Base-by-base conservation (phyloP, 345 rosid genomes). In the Acer negundo region DNA sequence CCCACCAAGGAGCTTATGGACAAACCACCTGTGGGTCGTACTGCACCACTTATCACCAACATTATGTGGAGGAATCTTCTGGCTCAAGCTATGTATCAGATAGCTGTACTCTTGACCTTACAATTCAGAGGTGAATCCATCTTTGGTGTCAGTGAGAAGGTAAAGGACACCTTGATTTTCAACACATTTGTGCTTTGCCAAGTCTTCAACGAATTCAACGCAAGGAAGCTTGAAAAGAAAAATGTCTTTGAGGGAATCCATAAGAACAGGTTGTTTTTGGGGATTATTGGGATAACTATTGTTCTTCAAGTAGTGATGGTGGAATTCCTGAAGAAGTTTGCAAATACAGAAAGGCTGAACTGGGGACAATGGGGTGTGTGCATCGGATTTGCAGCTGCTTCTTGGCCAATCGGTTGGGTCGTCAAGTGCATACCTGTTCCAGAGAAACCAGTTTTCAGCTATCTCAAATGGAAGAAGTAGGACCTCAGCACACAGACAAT, bases 131-230 rank as follows among this genome's bases (percentile, higher is more conserved):
- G 98, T 1, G 84, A 88, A 59, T 82, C 91, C 0, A 87, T 90
- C 7, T 89, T 94, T 69, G 77, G 75, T 0, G 91, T 89, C 55
- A 84, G 67, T 1, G 74, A 87, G 85, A 80, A 76, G 70, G 93
- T 89, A 64, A 92, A 89, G 31, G 80, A 88, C 65, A 91, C 94
- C 3, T 73, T 94, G 83, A 89, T 92, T 51, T 94, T 92, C 82
- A 94, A 94, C 55, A 84, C 82, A 2, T 92, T 92, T 61, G 91
- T 90, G 61, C 82, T 92, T 3, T 90, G 94, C 87, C 93, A 92
- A 24, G 94, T 94, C 64, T 92, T 91, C 53, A 94, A 94, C n/a
- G 95, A 90, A 82, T 89, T 92, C 68, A 92, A 94, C 59, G 91
- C 93, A 9, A 84, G 98, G 82, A 89, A 89, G 82, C 84, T 94